Percentiles rank a stretch among this genome's conserved stretches.
Conservation (phyloP, 176 grass and related monocot genomes). For the Hordeum marinum region DNA sequence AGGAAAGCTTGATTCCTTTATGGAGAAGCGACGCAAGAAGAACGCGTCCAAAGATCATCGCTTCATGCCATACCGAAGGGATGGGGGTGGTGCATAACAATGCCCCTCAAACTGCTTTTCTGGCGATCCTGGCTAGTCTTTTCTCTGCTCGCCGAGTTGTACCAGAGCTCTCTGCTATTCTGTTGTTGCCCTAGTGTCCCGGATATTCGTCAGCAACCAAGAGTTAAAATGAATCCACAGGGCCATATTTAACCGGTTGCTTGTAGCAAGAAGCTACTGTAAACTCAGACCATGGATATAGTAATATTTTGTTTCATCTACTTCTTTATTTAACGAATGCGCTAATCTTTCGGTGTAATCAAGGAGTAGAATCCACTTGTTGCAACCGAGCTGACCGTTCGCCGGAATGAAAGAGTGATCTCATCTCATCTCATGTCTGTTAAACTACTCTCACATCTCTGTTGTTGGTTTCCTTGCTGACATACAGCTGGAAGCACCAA, state of each 20-base stretch:
- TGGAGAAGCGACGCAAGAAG: conserved; percentile 73
- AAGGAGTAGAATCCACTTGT: background rate
- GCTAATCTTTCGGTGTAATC: too few species aligned
- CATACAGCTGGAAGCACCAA: background rate
- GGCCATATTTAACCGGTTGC: background rate
- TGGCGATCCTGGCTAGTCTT: background rate
- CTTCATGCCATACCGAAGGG: conserved; percentile 79
- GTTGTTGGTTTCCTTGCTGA: background rate
- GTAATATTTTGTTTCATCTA: background rate
- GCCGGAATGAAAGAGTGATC: background rate
- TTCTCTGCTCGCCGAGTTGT: background rate
- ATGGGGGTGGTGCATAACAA: conserved; percentile 26
- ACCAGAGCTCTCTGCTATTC: background rate
- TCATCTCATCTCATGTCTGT: background rate
- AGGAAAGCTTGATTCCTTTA: conserved; percentile 82
- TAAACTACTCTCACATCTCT: background rate
- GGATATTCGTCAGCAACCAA: background rate
- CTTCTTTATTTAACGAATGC: too few species aligned
- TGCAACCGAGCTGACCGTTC: background rate
- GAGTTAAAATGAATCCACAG: background rate
- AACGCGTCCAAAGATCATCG: conserved; percentile 97
- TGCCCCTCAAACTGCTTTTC: background rate
- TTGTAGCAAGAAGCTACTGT: background rate
- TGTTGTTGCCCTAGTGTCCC: background rate
- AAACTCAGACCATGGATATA: background rate